These are phyloP conservation scores for Cetraspora pellucida DNA, from an alignment of 192 early-diverging fungal species.

Conservation along the genomic window DNA sequence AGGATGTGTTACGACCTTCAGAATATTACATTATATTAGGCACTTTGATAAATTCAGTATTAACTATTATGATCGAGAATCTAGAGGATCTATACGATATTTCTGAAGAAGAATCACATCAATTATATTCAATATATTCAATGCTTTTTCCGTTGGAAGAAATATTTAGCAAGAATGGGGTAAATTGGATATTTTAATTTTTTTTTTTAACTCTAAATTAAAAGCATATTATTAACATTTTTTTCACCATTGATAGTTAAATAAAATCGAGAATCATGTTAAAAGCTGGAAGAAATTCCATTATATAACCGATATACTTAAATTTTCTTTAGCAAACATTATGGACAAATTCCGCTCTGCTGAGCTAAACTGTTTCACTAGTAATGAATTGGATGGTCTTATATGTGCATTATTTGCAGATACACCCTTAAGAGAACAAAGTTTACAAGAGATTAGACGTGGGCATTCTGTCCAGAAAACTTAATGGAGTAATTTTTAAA, in stretches of 20 bases:
- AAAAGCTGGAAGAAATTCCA: constrained; percentile 55
- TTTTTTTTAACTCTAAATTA: not conserved
- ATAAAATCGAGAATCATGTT: constrained; percentile 11
- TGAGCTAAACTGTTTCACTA: constrained; percentile 50
- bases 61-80: constrained; percentile 38
- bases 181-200: constrained; percentile 22
- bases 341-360: constrained; percentile 54
- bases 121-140: constrained; percentile 41
- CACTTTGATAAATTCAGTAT: constrained; percentile 36
- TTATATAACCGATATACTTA: constrained; percentile 54
- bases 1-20: constrained; percentile 21
- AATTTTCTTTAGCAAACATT: constrained; percentile 57
- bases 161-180: constrained; percentile 40
- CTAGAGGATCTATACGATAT: constrained; percentile 46
- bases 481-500: too few relatives aligned
- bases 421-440: constrained; percentile 49
- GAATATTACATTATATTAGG: constrained; percentile 40
- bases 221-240: not conserved
- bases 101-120: constrained; percentile 45
- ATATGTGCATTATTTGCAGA: constrained; percentile 62
- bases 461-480: too few relatives aligned
- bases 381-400: constrained; percentile 49
- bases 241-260: not conserved
- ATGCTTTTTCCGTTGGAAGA: constrained; percentile 45
- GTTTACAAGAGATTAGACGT: constrained; percentile 52